A percentile compares a stretch with the other conserved stretches of the same genome.
phyloP scores from a whole-genome alignment of 306 rosid genomes.

The Leucaena leucocephala region DNA sequence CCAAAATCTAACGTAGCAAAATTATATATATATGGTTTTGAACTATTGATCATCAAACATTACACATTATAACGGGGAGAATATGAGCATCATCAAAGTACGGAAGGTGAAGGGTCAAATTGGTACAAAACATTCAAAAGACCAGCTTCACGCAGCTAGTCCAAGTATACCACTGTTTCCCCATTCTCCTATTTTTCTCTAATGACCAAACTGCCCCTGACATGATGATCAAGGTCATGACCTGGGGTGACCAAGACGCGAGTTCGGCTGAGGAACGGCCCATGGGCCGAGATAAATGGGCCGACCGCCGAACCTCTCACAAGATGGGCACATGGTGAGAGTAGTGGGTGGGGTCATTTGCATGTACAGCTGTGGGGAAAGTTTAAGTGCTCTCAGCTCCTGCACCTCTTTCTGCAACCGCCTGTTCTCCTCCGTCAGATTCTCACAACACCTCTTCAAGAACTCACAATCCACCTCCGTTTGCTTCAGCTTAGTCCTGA shows the following conservation, averaged over 20 bases:
- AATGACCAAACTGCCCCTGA: no score
- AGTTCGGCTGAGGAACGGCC: conserved; percentile 37
- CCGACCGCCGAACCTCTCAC: conserved; percentile 69
- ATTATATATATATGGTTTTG: background rate
- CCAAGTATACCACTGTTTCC: background rate
- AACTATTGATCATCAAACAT: background rate
- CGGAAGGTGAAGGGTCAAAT: conserved; percentile 20
- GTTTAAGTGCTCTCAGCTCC: conserved; percentile 93
- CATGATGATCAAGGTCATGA: background rate
- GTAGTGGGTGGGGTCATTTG: conserved; percentile 99
- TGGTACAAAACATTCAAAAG: conserved; percentile 36
- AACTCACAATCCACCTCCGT: conserved; percentile 98
- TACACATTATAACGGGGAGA: background rate
- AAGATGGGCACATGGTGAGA: conserved; percentile 98
- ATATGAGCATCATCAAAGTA: background rate
- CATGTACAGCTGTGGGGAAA: conserved; percentile 98
- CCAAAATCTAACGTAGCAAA: background rate
- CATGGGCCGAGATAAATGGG: conserved; percentile 40
- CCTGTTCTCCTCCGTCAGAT: conserved; percentile 91
- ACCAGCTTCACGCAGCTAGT: conserved; percentile 24
- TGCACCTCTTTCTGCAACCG: conserved; percentile 95
- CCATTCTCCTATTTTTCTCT: background rate
- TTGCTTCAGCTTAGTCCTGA: conserved; percentile 93
- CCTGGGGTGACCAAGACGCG: background rate
- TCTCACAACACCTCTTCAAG: conserved; percentile 89